These are phyloP conservation scores for Periglandula ipomoeae DNA, from an alignment of 2,329 filamentous ascomycete genomes.

Conservation along the genomic window DNA sequence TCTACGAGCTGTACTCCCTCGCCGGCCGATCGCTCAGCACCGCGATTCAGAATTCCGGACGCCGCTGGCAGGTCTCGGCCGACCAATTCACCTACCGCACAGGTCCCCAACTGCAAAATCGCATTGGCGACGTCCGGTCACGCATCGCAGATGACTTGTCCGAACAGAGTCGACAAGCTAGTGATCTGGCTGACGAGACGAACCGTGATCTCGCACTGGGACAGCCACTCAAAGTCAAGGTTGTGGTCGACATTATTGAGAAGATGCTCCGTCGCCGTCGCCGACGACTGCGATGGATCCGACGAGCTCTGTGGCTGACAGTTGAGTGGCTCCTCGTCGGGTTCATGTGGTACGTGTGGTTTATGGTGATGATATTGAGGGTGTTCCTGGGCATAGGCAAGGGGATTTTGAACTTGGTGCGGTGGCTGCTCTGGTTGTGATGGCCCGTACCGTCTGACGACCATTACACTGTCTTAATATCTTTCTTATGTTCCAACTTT, in stretches of 20 bases:
- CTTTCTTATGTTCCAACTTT: not conserved
- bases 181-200: slow-evolving; percentile 73
- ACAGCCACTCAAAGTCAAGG: slow-evolving; percentile 72
- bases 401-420: slow-evolving; percentile 49
- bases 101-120: slow-evolving; percentile 40
- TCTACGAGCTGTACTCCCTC: slow-evolving; percentile 38
- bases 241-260: slow-evolving; percentile 69
- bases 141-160: slow-evolving; percentile 45
- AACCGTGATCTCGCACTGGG: slow-evolving; percentile 66
- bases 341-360: slow-evolving; percentile 92
- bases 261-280: slow-evolving; percentile 63
- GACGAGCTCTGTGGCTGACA: slow-evolving; percentile 67
- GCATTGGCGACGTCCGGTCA: slow-evolving; percentile 37
- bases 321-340: slow-evolving; percentile 84
- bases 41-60: slow-evolving; percentile 37
- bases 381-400: slow-evolving; percentile 54
- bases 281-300: slow-evolving; percentile 61
- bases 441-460: not conserved
- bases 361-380: slow-evolving; percentile 70
- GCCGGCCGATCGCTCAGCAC: slow-evolving; percentile 42
- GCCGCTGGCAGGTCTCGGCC: slow-evolving; percentile 50
- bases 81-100: slow-evolving; percentile 50
- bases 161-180: slow-evolving; percentile 54
- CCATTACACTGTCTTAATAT: not conserved
- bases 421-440: slow-evolving; percentile 78